Evolutionary conservation across 1,284 basidiomycete species (phyloP), one percentile per base, ranked within the genome.

Genomic region (Abortiporus biennis): DNA sequence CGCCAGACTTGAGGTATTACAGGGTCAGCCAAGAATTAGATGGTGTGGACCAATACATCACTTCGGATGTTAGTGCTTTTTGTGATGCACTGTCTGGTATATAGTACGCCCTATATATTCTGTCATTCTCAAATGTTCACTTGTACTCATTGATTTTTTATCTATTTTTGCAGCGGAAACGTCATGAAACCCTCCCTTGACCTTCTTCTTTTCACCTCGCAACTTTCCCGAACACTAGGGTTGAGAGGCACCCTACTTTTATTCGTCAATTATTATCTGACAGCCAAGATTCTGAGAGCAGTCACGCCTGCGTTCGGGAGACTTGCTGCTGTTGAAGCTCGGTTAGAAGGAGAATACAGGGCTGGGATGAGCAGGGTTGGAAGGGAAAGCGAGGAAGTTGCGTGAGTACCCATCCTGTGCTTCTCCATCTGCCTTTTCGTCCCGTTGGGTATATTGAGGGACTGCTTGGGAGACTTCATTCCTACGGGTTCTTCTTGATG

Each of bases 261-360:
- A 12, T 87, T 91, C 54, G 68, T 73, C 27, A 94, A 92, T 55
- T 97, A 97, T 61, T 86, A 91, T 46, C 64, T 84, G 20, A 97
- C 94, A 0, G 88, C 88, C 2, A 69, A 78, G 54, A 86, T 97
- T 36, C 65, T 98, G 5, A 75, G 84, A 29, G 81, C 83, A 6
- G 92, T 92, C 12, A 96, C 94, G 0, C 95, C 95, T 0, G 90
- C 93, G 0, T 99, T 99, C 62, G 95, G 94, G 0, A 80, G 86
- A 36, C 75, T 99, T 20, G 92, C 93, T 0, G 90, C 91, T 1
- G 77, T 91, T 3, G 92, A 97, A 59, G 90, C 92, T 0, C 80
- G 85, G 35, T 59, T 88, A 16, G 85, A 87, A 57, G 95, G 95
- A 12, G 93, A 97, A 54, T 98, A 96, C 58, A 73, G 94, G 24